Base-by-base conservation (phyloP, 352 stramenopile genomes). In the Pythium scleroteichum region DNA sequence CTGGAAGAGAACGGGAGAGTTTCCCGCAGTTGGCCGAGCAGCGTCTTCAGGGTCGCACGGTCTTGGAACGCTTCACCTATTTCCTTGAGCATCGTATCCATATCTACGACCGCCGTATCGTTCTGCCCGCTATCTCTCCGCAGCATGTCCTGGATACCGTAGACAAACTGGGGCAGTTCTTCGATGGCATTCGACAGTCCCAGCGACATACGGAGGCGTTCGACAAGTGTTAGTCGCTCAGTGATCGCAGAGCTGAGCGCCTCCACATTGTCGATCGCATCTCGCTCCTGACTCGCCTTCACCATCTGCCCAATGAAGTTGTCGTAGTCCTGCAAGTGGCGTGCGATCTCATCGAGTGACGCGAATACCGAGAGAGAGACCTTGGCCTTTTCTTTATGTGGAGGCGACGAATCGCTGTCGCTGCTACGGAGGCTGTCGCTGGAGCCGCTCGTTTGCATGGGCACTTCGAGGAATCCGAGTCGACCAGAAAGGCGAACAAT, bases 301-400 rank as follows among this genome's bases (percentile, higher is more conserved):
- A 48, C 23, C 26, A 85, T 55, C 4, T 79, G 68, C 19, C 72
- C 41, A 4, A 87, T 29, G 24, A 89, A 75, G 17, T 69, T 71
- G 49, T 87, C 71, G 38, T 90, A 88, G 53, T 88, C 81, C 49
- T 88, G 81, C 1, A 90, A 59, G 33, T 87, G 73, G 0, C 71
- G 69, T 6, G 76, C 78, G 6, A 84, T 74, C 5, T 81, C 73
- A 53, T 83, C 76, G 26, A 90, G 75, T 2, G 67, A 78, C 6
- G 63, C 52, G 26, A 88, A 69, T 2, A 86, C 65, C 0, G 79
- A 81, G 7, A 76, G 60, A 10, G 74, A 72, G 0, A 61, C 19
- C 39, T 54, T 51, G 12, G 75, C 26, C 5, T 63, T 44, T 0
- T 74, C 53, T 22, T 64, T 71, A 3, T 40, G 39, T 3, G 14